phyloP scores from a whole-genome alignment of 208 protist species.

The Porcisia hertigi region DNA sequence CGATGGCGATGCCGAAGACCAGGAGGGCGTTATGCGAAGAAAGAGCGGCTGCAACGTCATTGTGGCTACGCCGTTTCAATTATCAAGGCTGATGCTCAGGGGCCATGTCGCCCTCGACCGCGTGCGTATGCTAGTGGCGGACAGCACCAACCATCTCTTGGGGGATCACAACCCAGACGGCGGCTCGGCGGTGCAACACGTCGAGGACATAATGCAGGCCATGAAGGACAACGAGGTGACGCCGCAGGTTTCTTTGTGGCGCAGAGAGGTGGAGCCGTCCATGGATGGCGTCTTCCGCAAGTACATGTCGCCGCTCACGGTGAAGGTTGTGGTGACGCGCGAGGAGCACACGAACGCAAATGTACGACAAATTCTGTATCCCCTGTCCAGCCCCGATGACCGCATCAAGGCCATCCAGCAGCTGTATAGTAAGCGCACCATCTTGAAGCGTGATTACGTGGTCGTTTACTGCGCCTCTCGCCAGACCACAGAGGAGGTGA shows the following conservation, averaged over 20 bases:
- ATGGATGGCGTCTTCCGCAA: conserved; percentile 66
- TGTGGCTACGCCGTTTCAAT: conserved; percentile 78
- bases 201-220: conserved; percentile 86
- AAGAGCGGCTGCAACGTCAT: conserved; percentile 92
- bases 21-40: conserved; percentile 71
- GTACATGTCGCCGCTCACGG: conserved; percentile 69
- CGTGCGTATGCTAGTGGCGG: conserved; percentile 91
- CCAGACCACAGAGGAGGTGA: conserved; percentile 58
- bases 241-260: conserved; percentile 95
- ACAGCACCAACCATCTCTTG: conserved; percentile 97
- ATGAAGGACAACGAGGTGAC: conserved; percentile 48
- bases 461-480: conserved; percentile 79
- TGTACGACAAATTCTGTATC: conserved; percentile 65
- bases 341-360: conserved; percentile 58
- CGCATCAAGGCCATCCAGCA: conserved; percentile 50
- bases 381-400: conserved; percentile 42
- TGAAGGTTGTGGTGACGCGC: conserved; percentile 72
- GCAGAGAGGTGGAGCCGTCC: conserved; percentile 57
- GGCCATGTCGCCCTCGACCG: conserved; percentile 61
- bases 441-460: conserved; percentile 71
- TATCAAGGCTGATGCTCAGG: conserved; percentile 54
- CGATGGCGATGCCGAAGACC: conserved; percentile 51
- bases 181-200: conserved; percentile 49
- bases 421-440: conserved; percentile 69
- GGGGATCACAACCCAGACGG: conserved; percentile 42